Percentiles rank a stretch among this genome's conserved stretches.
Evolutionary conservation across 1,284 basidiomycete species (phyloP).

Genomic region (Sanguinoderma infundibulare): DNA sequence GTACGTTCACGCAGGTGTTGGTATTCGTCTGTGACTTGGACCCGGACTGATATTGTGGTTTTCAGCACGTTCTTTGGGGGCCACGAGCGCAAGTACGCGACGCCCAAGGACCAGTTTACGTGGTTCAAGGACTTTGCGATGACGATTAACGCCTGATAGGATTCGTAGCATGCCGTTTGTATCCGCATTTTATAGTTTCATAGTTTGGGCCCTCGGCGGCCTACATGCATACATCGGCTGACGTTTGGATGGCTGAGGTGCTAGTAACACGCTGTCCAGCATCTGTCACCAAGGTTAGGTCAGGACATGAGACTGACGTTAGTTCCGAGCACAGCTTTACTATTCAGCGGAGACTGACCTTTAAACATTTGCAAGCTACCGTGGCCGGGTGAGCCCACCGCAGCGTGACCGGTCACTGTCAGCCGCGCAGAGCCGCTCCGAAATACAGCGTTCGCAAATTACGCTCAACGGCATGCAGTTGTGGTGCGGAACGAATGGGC

Average conservation of each 20-base stretch:
- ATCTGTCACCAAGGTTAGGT: too few relatives aligned
- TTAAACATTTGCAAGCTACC: neutral
- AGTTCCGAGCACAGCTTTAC: neutral
- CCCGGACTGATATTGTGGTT: neutral
- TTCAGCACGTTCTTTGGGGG: slow-evolving; percentile 82
- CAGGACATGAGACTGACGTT: neutral
- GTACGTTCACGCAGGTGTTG: slow-evolving; percentile 37
- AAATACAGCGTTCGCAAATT: neutral
- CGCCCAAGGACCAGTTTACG: slow-evolving; percentile 70
- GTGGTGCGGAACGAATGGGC: neutral
- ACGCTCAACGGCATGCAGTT: neutral
- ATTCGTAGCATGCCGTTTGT: neutral
- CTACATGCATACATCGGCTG: neutral
- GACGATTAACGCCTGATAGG: slow-evolving; percentile 34
- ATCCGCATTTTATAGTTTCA: neutral
- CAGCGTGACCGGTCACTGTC: neutral
- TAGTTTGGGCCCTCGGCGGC: neutral
- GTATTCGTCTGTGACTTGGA: neutral
- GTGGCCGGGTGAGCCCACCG: neutral
- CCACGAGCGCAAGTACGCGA: slow-evolving; percentile 64
- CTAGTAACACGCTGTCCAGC: too few relatives aligned
- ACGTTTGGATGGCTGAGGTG: neutral
- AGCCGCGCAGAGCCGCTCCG: neutral
- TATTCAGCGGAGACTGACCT: neutral
- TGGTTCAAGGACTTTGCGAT: slow-evolving; percentile 76